Evolutionary conservation across 306 rosid genomes (phyloP).

Genomic region (Cicer cuneatum): DNA sequence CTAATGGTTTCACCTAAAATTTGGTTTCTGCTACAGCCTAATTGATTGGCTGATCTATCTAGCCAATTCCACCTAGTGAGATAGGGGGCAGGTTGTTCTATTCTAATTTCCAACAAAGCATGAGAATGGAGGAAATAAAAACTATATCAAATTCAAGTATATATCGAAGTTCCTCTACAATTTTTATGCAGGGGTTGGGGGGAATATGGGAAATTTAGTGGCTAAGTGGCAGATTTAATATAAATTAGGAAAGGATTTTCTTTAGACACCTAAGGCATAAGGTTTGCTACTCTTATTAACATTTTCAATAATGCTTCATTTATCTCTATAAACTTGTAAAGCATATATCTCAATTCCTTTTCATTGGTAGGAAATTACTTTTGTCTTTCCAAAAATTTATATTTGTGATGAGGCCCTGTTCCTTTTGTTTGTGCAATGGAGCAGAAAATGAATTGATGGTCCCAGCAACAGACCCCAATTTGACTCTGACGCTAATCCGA

Average conservation of each 20-base stretch:
- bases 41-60: not conserved
- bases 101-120: not conserved
- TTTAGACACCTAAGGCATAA: not conserved
- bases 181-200: not conserved
- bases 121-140: conserved; percentile 1
- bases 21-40: not conserved
- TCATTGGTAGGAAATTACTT: not conserved
- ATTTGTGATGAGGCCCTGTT: not conserved
- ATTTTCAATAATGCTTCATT: conserved; percentile 17
- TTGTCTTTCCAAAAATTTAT: not conserved
- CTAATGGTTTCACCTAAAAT: not conserved
- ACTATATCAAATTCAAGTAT: conserved; percentile 12
- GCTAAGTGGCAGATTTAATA: not conserved
- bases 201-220: conserved; percentile 5
- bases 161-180: not conserved
- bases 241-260: not conserved
- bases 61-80: not conserved
- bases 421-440: not conserved
- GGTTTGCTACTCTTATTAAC: conserved; percentile 9
- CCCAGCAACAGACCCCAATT: not conserved
- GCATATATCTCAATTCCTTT: conserved; percentile 1
- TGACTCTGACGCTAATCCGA: too few relatives aligned
- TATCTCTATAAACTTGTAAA: not conserved
- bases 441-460: conserved; percentile 9
- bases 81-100: not conserved